These are phyloP conservation scores for Exophiala calicioides DNA, from an alignment of 2,329 filamentous ascomycete species.

Conservation along the genomic window DNA sequence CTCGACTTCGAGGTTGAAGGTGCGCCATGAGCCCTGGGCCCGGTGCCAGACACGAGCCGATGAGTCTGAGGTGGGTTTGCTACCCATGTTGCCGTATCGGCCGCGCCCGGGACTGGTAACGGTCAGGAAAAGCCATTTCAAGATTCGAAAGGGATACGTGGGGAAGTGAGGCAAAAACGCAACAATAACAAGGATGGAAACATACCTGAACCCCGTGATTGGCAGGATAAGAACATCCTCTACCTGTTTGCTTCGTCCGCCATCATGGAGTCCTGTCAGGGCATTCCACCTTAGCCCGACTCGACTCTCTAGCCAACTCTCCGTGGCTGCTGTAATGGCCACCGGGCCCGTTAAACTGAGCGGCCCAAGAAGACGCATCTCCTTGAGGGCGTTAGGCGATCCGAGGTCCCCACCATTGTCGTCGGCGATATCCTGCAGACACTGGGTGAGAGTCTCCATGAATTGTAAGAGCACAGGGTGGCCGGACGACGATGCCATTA, in stretches of 20 bases:
- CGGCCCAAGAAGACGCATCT: constrained; percentile 33
- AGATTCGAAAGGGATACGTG: no score
- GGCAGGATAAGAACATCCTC: constrained; percentile 38
- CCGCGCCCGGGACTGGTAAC: constrained; percentile 35
- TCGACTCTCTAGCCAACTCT: constrained; percentile 30
- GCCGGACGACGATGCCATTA: constrained; percentile 33
- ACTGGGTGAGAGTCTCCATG: constrained; percentile 29
- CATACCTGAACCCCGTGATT: constrained; percentile 39
- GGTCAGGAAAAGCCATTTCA: no score
- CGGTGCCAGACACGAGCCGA: constrained; percentile 35
- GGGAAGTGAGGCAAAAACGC: not conserved
- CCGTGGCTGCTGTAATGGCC: constrained; percentile 35
- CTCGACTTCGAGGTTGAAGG: constrained; percentile 33
- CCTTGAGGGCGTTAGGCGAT: constrained; percentile 11
- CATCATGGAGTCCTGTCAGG: constrained; percentile 35
- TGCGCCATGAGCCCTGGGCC: constrained; percentile 38
- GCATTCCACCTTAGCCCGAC: constrained; percentile 37
- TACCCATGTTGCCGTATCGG: constrained; percentile 37
- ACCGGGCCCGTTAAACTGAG: constrained; percentile 36
- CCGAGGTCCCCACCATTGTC: constrained; percentile 11
- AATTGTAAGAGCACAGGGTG: constrained; percentile 36
- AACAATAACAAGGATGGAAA: not conserved
- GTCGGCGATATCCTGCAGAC: constrained; percentile 16
- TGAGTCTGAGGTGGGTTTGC: constrained; percentile 34
- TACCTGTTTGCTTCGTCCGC: constrained; percentile 34